Evolutionary conservation across 805 yeast genomes (phyloP).

Genomic region (Tetrapisispora namnaoensis): DNA sequence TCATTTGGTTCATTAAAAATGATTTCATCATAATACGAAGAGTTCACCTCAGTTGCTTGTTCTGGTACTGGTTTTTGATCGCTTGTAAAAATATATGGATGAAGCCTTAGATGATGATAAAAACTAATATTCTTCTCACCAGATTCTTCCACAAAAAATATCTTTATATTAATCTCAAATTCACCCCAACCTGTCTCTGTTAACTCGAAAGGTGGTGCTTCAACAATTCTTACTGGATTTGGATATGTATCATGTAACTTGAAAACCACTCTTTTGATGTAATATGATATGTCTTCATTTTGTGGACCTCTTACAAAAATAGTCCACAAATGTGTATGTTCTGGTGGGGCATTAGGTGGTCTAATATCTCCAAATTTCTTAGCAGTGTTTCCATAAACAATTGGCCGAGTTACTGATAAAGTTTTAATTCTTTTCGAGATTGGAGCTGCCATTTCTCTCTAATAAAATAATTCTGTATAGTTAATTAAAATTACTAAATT

Average conservation of each 20-base stretch:
- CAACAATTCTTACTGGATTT: constrained; percentile 76
- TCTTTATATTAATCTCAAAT: constrained; percentile 81
- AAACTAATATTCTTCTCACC: constrained; percentile 79
- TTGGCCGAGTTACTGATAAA: constrained; percentile 65
- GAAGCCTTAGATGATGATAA: constrained; percentile 83
- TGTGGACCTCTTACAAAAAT: constrained; percentile 76
- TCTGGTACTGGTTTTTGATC: constrained; percentile 10
- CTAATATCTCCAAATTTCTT: constrained; percentile 49
- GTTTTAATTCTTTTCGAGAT: constrained; percentile 34
- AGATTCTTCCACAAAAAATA: constrained; percentile 78
- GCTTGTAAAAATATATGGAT: constrained; percentile 55
- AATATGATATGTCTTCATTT: constrained; percentile 68
- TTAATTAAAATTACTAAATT: neutral
- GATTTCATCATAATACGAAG: constrained; percentile 73
- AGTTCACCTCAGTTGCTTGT: constrained; percentile 39
- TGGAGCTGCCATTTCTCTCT: constrained; percentile 16
- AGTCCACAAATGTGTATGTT: constrained; percentile 95
- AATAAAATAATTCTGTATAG: no score
- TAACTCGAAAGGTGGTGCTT: constrained; percentile 85
- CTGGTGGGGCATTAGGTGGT: constrained; percentile 60
- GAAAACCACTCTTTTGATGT: constrained; percentile 84
- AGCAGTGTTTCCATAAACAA: constrained; percentile 74
- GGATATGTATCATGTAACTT: constrained; percentile 92
- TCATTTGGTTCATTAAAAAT: constrained; percentile 96
- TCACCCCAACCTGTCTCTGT: constrained; percentile 99